Evolutionary conservation across 345 rosid species (phyloP).

Genomic region (Clausena lansium): DNA sequence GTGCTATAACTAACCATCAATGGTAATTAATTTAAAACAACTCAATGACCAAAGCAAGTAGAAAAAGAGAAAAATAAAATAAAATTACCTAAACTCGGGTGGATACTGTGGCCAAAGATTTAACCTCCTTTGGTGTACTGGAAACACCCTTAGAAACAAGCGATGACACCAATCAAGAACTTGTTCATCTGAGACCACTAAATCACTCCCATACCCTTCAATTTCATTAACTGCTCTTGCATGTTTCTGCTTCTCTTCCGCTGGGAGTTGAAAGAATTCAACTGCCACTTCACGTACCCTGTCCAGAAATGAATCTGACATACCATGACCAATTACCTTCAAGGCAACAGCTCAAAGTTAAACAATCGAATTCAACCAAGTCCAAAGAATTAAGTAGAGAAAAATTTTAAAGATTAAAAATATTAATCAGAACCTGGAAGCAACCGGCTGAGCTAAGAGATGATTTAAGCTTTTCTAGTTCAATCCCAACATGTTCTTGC

Average conservation of each 20-base stretch:
- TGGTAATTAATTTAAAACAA: too few species aligned
- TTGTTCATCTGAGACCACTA: conserved; percentile 38
- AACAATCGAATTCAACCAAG: background rate
- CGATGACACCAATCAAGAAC: conserved; percentile 47
- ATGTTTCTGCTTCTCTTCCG: conserved; percentile 41
- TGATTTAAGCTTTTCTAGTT: conserved; percentile 31
- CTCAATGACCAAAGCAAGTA: background rate
- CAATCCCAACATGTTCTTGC: conserved; percentile 4
- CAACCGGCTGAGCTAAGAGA: conserved; percentile 38
- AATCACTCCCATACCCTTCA: conserved; percentile 53
- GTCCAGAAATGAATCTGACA: conserved; percentile 39
- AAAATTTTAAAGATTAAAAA: background rate
- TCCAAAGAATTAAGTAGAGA: background rate
- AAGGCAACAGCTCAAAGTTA: background rate
- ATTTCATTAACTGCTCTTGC: conserved; percentile 29
- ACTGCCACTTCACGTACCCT: conserved; percentile 30
- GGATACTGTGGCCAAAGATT: conserved; percentile 54
- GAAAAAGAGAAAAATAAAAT: background rate
- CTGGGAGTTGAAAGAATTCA: conserved; percentile 39
- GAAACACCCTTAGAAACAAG: conserved; percentile 41
- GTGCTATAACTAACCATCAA: background rate
- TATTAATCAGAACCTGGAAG: conserved; percentile 40
- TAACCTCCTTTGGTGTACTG: conserved; percentile 36
- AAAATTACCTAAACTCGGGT: conserved; percentile 32
- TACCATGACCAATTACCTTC: conserved; percentile 52